phyloP scores from a whole-genome alignment of 768 basidiomycete species.

The Lactarius trivialis region DNA sequence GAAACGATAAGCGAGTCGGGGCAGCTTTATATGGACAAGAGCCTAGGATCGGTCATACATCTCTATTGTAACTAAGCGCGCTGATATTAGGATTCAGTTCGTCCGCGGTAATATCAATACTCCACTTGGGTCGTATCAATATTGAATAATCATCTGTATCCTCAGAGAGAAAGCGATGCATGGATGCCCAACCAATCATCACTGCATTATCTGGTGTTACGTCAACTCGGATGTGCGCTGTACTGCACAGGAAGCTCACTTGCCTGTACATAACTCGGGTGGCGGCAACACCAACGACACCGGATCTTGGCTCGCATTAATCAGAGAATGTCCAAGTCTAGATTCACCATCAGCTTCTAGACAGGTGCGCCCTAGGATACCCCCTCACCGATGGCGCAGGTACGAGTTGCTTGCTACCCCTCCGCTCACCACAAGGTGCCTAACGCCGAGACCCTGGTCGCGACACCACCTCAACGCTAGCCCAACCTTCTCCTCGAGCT shows the following conservation, averaged over 20 bases:
- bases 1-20: not conserved
- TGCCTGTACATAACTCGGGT: slow-evolving; percentile 73
- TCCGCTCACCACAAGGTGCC: slow-evolving; percentile 75
- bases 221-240: not conserved
- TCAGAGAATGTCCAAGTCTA: slow-evolving; percentile 33
- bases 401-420: slow-evolving; percentile 87
- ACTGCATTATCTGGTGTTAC: slow-evolving; percentile 78
- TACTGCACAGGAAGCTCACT: slow-evolving; percentile 12
- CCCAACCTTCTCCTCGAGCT: slow-evolving; percentile 68
- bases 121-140: slow-evolving; percentile 67
- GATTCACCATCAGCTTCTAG: not conserved
- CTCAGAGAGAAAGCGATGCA: slow-evolving; percentile 63
- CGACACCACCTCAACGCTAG: slow-evolving; percentile 45
- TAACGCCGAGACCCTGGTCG: slow-evolving; percentile 38
- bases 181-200: slow-evolving; percentile 93
- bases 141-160: slow-evolving; percentile 59
- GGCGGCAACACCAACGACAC: slow-evolving; percentile 69
- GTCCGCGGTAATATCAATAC: slow-evolving; percentile 49
- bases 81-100: slow-evolving; percentile 3
- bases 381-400: slow-evolving; percentile 56
- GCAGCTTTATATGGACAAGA: not conserved
- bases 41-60: slow-evolving; percentile 6
- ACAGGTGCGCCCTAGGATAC: slow-evolving; percentile 5
- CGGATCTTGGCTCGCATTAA: slow-evolving; percentile 28
- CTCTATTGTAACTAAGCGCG: not conserved